Evolutionary conservation across 2,329 filamentous ascomycete genomes (phyloP), one percentile per base, ranked within the genome.

Genomic region (Epichloe glyceriae): DNA sequence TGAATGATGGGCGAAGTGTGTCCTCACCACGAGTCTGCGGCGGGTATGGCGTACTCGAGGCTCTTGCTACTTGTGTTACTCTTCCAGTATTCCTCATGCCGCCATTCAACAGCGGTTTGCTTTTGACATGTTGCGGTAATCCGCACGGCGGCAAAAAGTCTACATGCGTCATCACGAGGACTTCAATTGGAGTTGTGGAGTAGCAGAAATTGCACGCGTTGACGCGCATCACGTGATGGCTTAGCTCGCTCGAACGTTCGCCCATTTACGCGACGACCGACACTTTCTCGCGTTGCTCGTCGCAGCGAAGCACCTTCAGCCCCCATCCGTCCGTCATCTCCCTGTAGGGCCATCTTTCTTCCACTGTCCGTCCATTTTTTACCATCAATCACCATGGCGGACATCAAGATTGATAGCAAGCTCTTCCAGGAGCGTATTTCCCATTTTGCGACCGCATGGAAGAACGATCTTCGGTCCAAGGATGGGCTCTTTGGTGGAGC

Each of bases 361-460:
- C 52, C 53, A 7, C 58, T 55, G 57, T 60, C 57, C 56, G 62
- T 55, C 59, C 55, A 57, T 59, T 59, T 58, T 59, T 58, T 54
- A 55, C 60, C 63, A 63, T 62, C 59, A 62, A 64, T 65, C 68
- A 73, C 65, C 68, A 82, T 82, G 80, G 77, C 75, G 64, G 87
- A 94, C 71, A 95, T 98, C 73, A 88, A 87, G 73, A 96, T 98
- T 74, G 90, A 97, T 75, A 87, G 85, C 73, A 84, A 85, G 69
- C 76, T 83, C 67, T 98, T 98, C 74, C 90, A 95, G 70, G 90
- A 93, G 73, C 90, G 93, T 65, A 79, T 97, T 59, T 84, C 84
- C 59, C 84, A 85, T 64, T 85, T 98, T 62, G 79, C 90, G 66
- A 83, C 86, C 61, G 82, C 88, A 72, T 98, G 94, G 93, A 97